Conservation (phyloP, 768 basidiomycete genomes). For the Lactifluus hygrophoroides region DNA sequence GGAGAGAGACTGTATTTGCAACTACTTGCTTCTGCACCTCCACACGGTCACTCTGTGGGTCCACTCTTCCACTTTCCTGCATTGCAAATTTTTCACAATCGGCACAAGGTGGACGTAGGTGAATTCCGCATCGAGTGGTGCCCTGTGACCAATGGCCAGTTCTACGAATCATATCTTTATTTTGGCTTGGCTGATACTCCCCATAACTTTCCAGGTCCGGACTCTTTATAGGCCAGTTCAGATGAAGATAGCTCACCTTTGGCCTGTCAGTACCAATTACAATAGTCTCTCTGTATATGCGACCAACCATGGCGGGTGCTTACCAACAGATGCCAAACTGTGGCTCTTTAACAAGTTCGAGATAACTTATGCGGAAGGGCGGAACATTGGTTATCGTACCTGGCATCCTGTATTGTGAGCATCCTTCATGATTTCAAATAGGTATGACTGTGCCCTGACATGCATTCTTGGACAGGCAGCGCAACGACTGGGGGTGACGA, state of each 20-base stretch:
- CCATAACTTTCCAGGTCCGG: conserved; percentile 43
- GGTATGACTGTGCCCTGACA: background rate
- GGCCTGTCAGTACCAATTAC: too few relatives aligned
- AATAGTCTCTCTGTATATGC: too few relatives aligned
- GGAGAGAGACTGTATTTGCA: too few relatives aligned
- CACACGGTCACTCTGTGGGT: too few relatives aligned
- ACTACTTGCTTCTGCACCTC: too few relatives aligned
- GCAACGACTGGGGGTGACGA: conserved; percentile 55
- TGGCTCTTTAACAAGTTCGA: conserved; percentile 63
- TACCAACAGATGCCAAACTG: conserved; percentile 91
- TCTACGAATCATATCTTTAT: conserved; percentile 37
- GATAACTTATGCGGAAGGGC: conserved; percentile 66
- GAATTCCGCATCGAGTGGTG: conserved; percentile 75
- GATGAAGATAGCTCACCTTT: too few relatives aligned
- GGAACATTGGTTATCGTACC: too few relatives aligned
- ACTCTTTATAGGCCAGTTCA: conserved; percentile 82
- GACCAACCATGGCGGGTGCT: conserved; percentile 86
- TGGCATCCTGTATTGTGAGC: conserved; percentile 86
- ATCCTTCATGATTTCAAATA: background rate
- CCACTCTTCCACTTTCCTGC: too few relatives aligned
- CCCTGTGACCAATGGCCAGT: conserved; percentile 86
- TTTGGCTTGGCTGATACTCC: background rate
- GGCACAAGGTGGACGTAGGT: conserved; percentile 47
- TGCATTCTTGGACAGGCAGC: conserved; percentile 28
- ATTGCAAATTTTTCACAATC: too few relatives aligned